These are phyloP conservation scores for Telfairia occidentalis DNA, from an alignment of 331 rosid species.

Conservation along the genomic window DNA sequence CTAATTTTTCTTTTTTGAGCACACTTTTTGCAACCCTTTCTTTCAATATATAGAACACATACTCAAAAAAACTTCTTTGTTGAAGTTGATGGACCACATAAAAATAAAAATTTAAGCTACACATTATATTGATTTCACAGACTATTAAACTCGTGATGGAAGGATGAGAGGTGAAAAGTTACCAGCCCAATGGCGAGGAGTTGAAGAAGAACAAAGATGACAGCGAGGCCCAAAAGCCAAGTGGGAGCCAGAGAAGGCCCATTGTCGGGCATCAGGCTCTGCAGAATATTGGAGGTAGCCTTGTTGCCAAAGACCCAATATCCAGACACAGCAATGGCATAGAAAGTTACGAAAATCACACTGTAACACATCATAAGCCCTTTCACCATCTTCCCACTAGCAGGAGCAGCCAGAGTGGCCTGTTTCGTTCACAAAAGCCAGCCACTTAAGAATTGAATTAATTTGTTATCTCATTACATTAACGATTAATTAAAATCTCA, in stretches of 20 bases:
- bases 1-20: too few relatives aligned
- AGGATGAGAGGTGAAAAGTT: too few relatives aligned
- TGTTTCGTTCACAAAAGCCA: too few relatives aligned
- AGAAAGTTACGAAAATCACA: conserved; percentile 38
- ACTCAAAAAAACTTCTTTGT: too few relatives aligned
- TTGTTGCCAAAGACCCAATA: conserved; percentile 81
- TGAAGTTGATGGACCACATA: too few relatives aligned
- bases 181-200: conserved; percentile 41
- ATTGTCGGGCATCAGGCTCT: conserved; percentile 38
- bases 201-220: conserved; percentile 53
- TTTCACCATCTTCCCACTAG: conserved; percentile 85
- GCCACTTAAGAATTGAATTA: too few relatives aligned
- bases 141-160: too few relatives aligned
- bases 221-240: conserved; percentile 59
- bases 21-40: too few relatives aligned
- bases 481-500: background rate
- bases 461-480: too few relatives aligned
- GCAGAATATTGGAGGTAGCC: conserved; percentile 37
- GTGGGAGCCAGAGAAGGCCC: conserved; percentile 49
- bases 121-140: too few relatives aligned
- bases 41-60: too few relatives aligned
- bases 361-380: conserved; percentile 54
- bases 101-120: too few relatives aligned
- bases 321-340: conserved; percentile 59
- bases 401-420: conserved; percentile 80